Evolutionary conservation across 345 rosid genomes (phyloP).

Genomic region (Pugionium dolabratum): DNA sequence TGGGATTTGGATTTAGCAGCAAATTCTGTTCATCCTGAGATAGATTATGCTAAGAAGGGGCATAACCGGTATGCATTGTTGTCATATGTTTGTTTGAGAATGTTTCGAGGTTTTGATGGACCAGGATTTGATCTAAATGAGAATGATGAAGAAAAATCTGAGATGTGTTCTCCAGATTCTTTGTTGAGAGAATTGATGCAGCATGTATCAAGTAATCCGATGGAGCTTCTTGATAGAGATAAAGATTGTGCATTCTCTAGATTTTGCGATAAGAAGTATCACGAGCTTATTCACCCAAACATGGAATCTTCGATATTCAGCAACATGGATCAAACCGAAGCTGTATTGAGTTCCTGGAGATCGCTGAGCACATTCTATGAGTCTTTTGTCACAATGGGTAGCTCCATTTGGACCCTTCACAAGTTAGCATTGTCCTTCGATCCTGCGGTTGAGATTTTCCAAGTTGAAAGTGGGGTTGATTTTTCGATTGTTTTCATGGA

Average conservation of each 20-base stretch:
- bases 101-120: constrained; percentile 73
- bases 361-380: constrained; percentile 66
- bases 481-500: constrained; percentile 86
- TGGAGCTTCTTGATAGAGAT: constrained; percentile 75
- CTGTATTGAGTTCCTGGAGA: constrained; percentile 81
- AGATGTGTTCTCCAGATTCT: constrained; percentile 38
- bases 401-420: constrained; percentile 79
- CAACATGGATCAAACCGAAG: constrained; percentile 67
- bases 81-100: constrained; percentile 75
- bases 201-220: constrained; percentile 73
- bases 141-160: constrained; percentile 41
- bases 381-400: constrained; percentile 83
- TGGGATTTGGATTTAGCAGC: constrained; percentile 96
- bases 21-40: constrained; percentile 56
- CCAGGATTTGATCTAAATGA: constrained; percentile 51
- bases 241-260: constrained; percentile 64
- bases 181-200: constrained; percentile 67
- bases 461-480: constrained; percentile 77
- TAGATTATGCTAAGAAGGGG: constrained; percentile 54
- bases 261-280: constrained; percentile 89
- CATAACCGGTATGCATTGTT: constrained; percentile 70
- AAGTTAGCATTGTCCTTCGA: constrained; percentile 81
- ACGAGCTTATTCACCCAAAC: constrained; percentile 79
- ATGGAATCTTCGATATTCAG: constrained; percentile 86
- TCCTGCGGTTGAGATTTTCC: constrained; percentile 82